A percentile compares a stretch with the other conserved stretches of the same genome.
These are phyloP conservation scores for Pseudoperonospora humuli DNA, from an alignment of 352 stramenopile genomes.

Conservation along the genomic window DNA sequence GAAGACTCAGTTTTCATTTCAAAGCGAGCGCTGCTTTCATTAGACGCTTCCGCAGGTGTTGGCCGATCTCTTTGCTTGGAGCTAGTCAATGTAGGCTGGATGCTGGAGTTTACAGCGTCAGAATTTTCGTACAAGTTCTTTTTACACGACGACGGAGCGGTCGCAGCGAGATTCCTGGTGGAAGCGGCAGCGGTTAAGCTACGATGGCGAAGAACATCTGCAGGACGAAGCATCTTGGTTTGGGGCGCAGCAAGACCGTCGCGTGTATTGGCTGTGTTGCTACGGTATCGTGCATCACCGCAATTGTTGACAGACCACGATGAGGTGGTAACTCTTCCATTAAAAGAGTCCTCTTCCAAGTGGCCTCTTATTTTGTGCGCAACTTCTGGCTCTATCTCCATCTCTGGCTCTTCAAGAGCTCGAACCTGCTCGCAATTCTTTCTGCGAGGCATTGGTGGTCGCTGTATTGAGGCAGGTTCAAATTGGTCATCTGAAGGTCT, in stretches of 20 bases:
- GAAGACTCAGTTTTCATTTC: conserved; percentile 15
- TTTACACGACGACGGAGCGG: conserved; percentile 7
- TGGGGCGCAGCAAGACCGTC: conserved; percentile 8
- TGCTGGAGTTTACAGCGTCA: conserved; percentile 13
- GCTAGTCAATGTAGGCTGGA: neutral
- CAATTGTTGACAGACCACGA: conserved; percentile 11
- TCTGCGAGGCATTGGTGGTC: conserved; percentile 1
- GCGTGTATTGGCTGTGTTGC: conserved; percentile 10
- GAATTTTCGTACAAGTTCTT: conserved; percentile 7
- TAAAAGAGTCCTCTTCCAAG: conserved; percentile 8
- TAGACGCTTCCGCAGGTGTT: neutral
- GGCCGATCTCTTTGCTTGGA: conserved; percentile 1
- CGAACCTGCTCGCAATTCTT: conserved; percentile 14
- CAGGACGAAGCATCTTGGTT: conserved; percentile 11
- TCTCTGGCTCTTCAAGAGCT: conserved; percentile 13
- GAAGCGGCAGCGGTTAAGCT: conserved; percentile 17
- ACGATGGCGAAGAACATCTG: conserved; percentile 25
- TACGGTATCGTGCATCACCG: conserved; percentile 13
- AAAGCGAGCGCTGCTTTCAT: conserved; percentile 9
- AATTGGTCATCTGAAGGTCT: conserved; percentile 19
- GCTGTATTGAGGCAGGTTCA: conserved; percentile 8
- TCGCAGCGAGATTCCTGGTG: conserved; percentile 18
- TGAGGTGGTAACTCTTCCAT: neutral
- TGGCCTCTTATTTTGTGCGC: neutral
- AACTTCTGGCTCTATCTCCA: conserved; percentile 2